Evolutionary conservation across 1,284 basidiomycete genomes (phyloP).

Genomic region (Moniliophthora roreri): DNA sequence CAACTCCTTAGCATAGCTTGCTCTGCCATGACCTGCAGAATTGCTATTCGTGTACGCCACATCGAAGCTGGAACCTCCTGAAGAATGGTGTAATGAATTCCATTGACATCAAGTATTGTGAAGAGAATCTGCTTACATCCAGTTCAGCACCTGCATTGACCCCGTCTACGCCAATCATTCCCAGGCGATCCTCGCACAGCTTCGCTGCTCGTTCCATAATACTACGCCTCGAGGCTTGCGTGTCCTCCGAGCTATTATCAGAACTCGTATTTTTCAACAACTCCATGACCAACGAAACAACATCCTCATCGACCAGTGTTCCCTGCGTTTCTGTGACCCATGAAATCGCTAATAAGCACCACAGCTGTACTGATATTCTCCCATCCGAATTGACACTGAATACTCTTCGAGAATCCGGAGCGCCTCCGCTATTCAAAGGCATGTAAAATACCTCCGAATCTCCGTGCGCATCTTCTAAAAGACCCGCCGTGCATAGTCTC

Average conservation of each 20-base stretch:
- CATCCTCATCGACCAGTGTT: slow-evolving; percentile 6
- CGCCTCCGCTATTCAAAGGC: slow-evolving; percentile 1
- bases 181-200: slow-evolving; percentile 4
- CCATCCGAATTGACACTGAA: slow-evolving; percentile 42
- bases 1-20: slow-evolving; percentile 24
- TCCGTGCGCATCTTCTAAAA: background rate
- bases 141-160: slow-evolving; percentile 21
- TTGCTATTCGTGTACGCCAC: slow-evolving; percentile 30
- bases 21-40: slow-evolving; percentile 30
- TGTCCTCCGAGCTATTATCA: background rate
- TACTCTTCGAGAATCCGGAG: slow-evolving; percentile 1
- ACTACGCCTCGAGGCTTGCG: background rate
- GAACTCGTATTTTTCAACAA: no score
- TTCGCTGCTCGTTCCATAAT: background rate
- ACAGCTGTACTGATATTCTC: slow-evolving; percentile 38
- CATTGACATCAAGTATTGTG: no score
- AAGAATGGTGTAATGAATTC: no score
- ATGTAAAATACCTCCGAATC: slow-evolving; percentile 1
- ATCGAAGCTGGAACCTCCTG: slow-evolving; percentile 25
- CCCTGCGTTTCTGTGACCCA: background rate
- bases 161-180: background rate
- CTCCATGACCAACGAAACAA: background rate
- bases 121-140: slow-evolving; percentile 25
- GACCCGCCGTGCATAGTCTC: background rate
- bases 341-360: slow-evolving; percentile 31